Base-by-base conservation (phyloP, 352 stramenopile genomes). In the Phytophthora sp. region DNA sequence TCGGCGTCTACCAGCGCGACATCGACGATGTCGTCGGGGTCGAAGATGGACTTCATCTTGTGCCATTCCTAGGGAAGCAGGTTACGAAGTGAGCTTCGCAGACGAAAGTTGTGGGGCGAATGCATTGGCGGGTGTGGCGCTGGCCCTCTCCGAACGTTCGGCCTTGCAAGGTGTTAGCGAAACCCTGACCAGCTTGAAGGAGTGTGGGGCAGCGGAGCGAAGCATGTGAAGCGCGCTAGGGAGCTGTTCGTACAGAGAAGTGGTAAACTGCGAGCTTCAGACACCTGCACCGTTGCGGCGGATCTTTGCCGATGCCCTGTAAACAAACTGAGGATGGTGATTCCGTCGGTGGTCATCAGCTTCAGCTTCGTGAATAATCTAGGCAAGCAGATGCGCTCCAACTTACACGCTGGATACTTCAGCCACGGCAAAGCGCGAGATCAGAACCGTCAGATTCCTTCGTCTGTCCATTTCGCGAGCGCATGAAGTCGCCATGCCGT, bases 401-500 rank as follows among this genome's bases (percentile, higher is more conserved):
- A 34, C 42, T 34, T 8, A 28, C 27, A 11, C 7, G 10, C 38
- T 61, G 32, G 39, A 61, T 54, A 45, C 41, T 54, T 54, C 26
- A 62, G 41, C 13, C 20, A 10, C 2, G 15, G 42, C 58, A 67
- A 61, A 68, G 43, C 35, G 4, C 21, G 45, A 44, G 37, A 65
- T 65, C 8, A 45, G 23, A 32, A 11, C 13, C 38, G 26, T 61
- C 10, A 8, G 44, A 45, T 54, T 5, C 17, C 31, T 30, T 32
- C 31, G 54, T 50, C 55, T 56, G 34, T 61, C 43, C 44, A 61
- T 34, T 32, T 32, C 11, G 46, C 46, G 62, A 70, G 23, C 61
- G 26, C 53, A 65, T 60, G 61, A 69, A 45, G 54, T 70, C 46
- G 62, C 48, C 54, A 37, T 48, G 39, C 44, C 62, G 62, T 24